Conservation (phyloP, 768 basidiomycete species). For the Neoboletus brunneissimus region DNA sequence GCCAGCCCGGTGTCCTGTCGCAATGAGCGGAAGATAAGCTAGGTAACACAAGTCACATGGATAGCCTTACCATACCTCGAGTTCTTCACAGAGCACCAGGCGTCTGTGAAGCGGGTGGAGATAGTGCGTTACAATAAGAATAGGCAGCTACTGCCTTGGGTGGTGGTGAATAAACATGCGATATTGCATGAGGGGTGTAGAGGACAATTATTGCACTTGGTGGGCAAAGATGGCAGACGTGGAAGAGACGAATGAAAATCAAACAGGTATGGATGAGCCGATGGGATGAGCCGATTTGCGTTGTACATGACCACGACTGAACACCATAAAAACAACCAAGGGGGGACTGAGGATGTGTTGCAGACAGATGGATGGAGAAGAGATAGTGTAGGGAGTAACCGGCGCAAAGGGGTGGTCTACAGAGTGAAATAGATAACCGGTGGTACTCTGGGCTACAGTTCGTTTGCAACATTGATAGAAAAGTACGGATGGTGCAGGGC, state of each 20-base stretch:
- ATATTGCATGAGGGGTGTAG: conserved; percentile 29
- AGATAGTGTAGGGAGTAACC: conserved; percentile 21
- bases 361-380: conserved; percentile 24
- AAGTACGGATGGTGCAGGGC: conserved; percentile 91
- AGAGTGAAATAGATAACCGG: conserved; percentile 34
- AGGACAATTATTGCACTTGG: conserved; percentile 31
- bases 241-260: conserved; percentile 22
- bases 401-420: conserved; percentile 33
- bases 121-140: conserved; percentile 24
- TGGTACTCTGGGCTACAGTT: conserved; percentile 50
- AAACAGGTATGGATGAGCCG: conserved; percentile 28
- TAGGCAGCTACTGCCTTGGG: conserved; percentile 14
- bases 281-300: conserved; percentile 30
- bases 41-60: not conserved
- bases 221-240: conserved; percentile 22
- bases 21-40: conserved; percentile 3
- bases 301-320: conserved; percentile 38
- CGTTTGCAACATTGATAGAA: conserved; percentile 60
- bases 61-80: conserved; percentile 13
- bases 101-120: conserved; percentile 8
- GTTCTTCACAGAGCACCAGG: conserved; percentile 13
- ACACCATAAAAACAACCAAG: conserved; percentile 38
- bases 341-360: conserved; percentile 20
- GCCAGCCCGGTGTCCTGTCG: not conserved
- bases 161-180: conserved; percentile 26